These are phyloP conservation scores for Cordyceps cateniannulata DNA, from an alignment of 2,329 filamentous ascomycete genomes.

Conservation along the genomic window DNA sequence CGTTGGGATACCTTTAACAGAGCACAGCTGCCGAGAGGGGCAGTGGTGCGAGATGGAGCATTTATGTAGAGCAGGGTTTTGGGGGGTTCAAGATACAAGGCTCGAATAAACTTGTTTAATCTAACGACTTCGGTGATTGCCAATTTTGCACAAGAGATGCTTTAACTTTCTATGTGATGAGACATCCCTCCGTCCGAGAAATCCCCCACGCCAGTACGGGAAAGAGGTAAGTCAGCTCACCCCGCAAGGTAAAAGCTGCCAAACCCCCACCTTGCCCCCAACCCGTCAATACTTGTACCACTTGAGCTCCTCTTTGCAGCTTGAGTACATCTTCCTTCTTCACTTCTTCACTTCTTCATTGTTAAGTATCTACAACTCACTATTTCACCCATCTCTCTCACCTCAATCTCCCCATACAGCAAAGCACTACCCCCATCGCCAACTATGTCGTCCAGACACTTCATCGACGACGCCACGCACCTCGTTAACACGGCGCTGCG, in stretches of 20 bases:
- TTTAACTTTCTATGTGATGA: not conserved
- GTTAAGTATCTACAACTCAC: no score
- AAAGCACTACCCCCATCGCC: not conserved
- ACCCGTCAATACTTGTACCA: not conserved
- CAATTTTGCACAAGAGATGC: not conserved
- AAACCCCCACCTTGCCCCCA: constrained; percentile 13
- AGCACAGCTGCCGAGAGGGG: not conserved
- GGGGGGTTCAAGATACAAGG: not conserved
- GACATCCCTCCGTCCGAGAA: not conserved
- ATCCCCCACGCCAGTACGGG: not conserved
- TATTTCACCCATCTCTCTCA: not conserved
- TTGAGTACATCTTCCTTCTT: not conserved
- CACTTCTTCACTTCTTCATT: not conserved
- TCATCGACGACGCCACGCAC: constrained; percentile 75
- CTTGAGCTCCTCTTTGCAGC: not conserved
- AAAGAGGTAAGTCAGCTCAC: not conserved
- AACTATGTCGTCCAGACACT: constrained; percentile 65
- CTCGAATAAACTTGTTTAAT: not conserved
- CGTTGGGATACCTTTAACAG: constrained; percentile 3
- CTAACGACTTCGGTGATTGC: not conserved
- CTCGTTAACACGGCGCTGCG: constrained; percentile 73
- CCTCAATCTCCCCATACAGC: not conserved
- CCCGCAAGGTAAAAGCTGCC: not conserved
- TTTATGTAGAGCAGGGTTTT: not conserved
- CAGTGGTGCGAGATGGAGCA: not conserved